Base-by-base conservation (phyloP, 495 filamentous ascomycete species). In the Opeltia flavorubescens region DNA sequence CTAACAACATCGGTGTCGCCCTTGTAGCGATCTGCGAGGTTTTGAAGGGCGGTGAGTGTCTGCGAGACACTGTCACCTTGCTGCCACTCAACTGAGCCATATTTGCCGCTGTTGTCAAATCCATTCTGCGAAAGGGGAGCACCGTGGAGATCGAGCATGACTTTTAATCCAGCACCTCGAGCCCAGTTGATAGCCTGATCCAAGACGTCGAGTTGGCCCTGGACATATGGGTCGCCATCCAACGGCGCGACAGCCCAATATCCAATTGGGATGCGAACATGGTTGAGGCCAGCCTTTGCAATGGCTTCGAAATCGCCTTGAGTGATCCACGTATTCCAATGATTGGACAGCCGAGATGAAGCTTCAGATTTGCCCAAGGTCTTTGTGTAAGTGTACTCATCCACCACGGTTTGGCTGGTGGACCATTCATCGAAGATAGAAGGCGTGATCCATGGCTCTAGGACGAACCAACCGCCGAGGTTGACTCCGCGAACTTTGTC, bases 71-170 rank as follows among this genome's bases (percentile, higher is more conserved):
- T 81, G 52, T 74, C 56, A 15, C 72, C 77, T 31, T 69, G 60
- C 46, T 72, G 71, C 83, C 83, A 87, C 9, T 71, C 54, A 33
- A 87, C 72, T 5, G 64, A 47, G n/a, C 81, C 84, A 50, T 72
- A 72, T 44, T 67, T 66, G 7, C 83, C 84, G 36, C 70, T 77
- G 60, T 88, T 86, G 59, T 86, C 86, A 59, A 86, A 87, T 15
- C 84, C 84, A 20, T 89, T 89, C 57, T 89, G 84, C 21, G 77
- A 83, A 8, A 81, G 83, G 18, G 84, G 84, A 17, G 76, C 81
- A 24, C 52, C 55, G 34, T 58, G 52, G 1, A 58, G 44, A 45
- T 58, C 55, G n/a, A 58, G 39, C 41, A 55, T 24, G 3, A 58
- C 49, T 45, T 58, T 52, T 15, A 58, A 56, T 12, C 77, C 74